Evolutionary conservation across 345 rosid species (phyloP), one percentile per base, ranked within the genome.

Genomic region (Citrus inodora): DNA sequence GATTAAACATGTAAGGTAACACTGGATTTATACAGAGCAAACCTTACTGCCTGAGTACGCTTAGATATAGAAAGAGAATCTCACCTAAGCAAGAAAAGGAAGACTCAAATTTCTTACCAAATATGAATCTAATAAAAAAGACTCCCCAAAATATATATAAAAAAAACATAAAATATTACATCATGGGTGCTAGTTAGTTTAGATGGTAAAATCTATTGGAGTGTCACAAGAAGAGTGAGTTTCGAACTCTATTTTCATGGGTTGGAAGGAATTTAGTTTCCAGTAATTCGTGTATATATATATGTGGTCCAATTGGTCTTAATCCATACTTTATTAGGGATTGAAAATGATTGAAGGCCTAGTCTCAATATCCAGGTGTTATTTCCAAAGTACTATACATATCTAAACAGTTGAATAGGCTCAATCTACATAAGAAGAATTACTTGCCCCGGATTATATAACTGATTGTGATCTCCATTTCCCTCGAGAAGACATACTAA

Each of bases 401-500:
- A 22, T 30, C 22, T 72, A 74, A 74, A 25, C 14, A 1, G 27
- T 24, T 19, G 10, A 73, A 7, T 0, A 35, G 32, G 67, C 67
- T 60, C 46, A 37, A 74, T 28, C 25, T 16, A 67, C 68, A 40
- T 19, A 24, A 11, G 69, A 42, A 28, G 25, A 61, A 61, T 74
- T 58, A 38, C 67, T 73, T n/a, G 35, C 32, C 65, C 69, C 27
- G 21, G 16, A 17, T 74, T 74, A 24, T 42, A 74, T 25, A 74
- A 13, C 25, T 55, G 33, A 59, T 55, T 25, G 53, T 17, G 46
- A 42, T 38, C n/a, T 25, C 37, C n/a, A 8, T 37, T 27, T 74
- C 37, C 66, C 66, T 74, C 56, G 56, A 74, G 58, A 56, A 61
- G 33, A n/a, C 37, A 60, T 24, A 56, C 17, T 38, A 74, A 71